A percentile compares a stretch with the other conserved stretches of the same genome.
phyloP scores from a whole-genome alignment of 2,329 filamentous ascomycete genomes.

The Cladosporium sp. region DNA sequence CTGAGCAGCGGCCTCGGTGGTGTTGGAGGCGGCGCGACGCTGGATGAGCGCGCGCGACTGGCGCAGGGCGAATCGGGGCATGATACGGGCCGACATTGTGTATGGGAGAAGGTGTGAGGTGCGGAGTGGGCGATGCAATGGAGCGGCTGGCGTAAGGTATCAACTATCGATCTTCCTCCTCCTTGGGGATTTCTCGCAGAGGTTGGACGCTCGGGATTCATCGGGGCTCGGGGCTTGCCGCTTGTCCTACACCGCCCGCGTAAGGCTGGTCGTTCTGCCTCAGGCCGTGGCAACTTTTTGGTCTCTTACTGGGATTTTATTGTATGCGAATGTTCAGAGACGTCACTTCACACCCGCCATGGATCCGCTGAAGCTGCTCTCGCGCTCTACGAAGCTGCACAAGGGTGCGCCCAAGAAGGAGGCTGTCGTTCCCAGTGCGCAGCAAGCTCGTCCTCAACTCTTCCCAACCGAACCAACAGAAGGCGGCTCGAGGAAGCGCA shows the following conservation, averaged over 20 bases:
- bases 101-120: constrained; percentile 13
- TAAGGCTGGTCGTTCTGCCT: not conserved
- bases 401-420: constrained; percentile 32
- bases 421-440: constrained; percentile 57
- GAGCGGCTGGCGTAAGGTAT: constrained; percentile 9
- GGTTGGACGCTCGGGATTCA: constrained; percentile 5
- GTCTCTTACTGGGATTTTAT: not conserved
- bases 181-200: constrained; percentile 15
- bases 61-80: constrained; percentile 44
- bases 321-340: no score
- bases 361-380: constrained; percentile 71
- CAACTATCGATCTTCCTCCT: no score
- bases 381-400: constrained; percentile 61
- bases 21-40: constrained; percentile 47
- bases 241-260: constrained; percentile 1
- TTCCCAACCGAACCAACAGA: constrained; percentile 36
- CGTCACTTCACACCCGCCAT: constrained; percentile 36
- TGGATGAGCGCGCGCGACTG: constrained; percentile 40
- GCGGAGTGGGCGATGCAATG: constrained; percentile 19
- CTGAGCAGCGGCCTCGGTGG: constrained; percentile 42
- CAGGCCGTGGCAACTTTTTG: constrained; percentile 7
- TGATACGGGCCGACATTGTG: constrained; percentile 45
- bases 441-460: constrained; percentile 63
- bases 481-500: constrained; percentile 37
- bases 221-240: no score